A percentile compares a stretch with the other conserved stretches of the same genome.
Evolutionary conservation across 345 rosid species (phyloP).

Genomic region (Arabis alpina): DNA sequence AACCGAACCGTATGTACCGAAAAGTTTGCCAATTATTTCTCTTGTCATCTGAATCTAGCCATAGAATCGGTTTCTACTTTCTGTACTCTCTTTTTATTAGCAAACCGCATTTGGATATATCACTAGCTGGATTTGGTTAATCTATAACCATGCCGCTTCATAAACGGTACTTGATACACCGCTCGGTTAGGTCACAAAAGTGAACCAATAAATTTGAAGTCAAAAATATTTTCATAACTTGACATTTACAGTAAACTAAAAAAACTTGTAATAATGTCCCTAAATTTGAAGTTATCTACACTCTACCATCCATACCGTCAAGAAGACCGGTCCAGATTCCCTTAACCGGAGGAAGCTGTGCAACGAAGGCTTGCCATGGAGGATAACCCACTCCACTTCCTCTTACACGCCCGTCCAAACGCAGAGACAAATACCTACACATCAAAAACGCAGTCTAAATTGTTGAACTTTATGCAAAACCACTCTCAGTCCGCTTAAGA

Average conservation of each 20-base stretch:
- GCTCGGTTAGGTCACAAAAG: neutral
- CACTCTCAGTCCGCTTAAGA: constrained; percentile 16
- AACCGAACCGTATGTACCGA: constrained; percentile 31
- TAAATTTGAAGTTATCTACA: constrained; percentile 30
- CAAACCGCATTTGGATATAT: neutral
- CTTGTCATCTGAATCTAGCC: constrained; percentile 7
- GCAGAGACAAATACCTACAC: constrained; percentile 77
- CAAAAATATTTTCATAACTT: constrained; percentile 8
- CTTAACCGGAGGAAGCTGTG: constrained; percentile 84
- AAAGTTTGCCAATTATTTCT: constrained; percentile 20
- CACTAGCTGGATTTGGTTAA: neutral
- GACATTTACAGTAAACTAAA: neutral
- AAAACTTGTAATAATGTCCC: neutral
- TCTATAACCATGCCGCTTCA: neutral
- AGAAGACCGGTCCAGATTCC: constrained; percentile 95
- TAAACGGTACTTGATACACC: neutral
- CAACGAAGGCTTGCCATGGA: constrained; percentile 97
- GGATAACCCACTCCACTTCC: constrained; percentile 96
- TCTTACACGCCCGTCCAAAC: constrained; percentile 93
- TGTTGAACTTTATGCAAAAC: neutral
- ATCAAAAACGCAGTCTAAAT: neutral
- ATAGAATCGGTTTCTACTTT: neutral
- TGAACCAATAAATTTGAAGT: neutral
- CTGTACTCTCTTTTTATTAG: neutral
- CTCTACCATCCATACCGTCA: constrained; percentile 96